Percentiles rank a stretch among this genome's conserved stretches.
Evolutionary conservation across 176 grass and related monocot genomes (phyloP).

Genomic region (Aegilops tauschii): DNA sequence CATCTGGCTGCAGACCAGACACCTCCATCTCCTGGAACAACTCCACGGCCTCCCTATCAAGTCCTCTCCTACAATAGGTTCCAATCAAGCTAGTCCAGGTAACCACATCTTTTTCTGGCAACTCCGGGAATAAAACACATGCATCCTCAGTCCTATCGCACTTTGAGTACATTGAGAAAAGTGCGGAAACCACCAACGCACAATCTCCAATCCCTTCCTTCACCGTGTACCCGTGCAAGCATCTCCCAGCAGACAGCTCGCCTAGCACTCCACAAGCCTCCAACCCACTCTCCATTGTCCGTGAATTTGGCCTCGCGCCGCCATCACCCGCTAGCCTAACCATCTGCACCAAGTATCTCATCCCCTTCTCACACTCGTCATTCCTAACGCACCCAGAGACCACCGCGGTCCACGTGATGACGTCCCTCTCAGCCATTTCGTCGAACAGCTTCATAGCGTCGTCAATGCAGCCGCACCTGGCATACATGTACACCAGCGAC

Average conservation of each 20-base stretch:
- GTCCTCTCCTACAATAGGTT: conserved; percentile 48
- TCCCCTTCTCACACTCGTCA: conserved; percentile 16
- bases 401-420: conserved; percentile 66
- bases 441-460: conserved; percentile 58
- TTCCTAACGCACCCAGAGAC: conserved; percentile 67
- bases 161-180: conserved; percentile 75
- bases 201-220: conserved; percentile 39
- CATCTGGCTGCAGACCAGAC: conserved; percentile 59
- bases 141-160: conserved; percentile 50
- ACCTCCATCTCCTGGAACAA: conserved; percentile 41
- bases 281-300: conserved; percentile 60
- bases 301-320: conserved; percentile 41
- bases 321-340: conserved; percentile 4
- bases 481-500: conserved; percentile 69
- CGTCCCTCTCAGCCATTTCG: conserved; percentile 66
- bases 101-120: conserved; percentile 62
- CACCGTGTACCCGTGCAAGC: conserved; percentile 49
- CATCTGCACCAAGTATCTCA: conserved; percentile 50
- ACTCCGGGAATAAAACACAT: conserved; percentile 40
- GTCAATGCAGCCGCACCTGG: conserved; percentile 30
- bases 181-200: conserved; percentile 30
- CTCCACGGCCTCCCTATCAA: conserved; percentile 31
- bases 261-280: conserved; percentile 50
- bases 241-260: conserved; percentile 40
- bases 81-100: conserved; percentile 74